Percentiles rank a stretch among this genome's conserved stretches.
Evolutionary conservation across 192 early-diverging fungal genomes (phyloP).

Genomic region (Umbelopsis isabellina): DNA sequence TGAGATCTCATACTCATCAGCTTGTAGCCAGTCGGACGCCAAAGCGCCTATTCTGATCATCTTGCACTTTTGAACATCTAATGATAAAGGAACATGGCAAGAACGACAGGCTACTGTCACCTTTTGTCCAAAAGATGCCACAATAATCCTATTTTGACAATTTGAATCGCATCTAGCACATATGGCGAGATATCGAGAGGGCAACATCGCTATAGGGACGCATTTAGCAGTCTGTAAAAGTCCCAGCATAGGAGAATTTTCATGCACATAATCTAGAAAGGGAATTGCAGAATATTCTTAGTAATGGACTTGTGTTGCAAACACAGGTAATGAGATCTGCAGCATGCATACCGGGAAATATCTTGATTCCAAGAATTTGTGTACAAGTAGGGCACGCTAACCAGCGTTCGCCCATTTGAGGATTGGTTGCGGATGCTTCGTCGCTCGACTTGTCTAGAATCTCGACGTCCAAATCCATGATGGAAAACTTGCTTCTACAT

Average conservation of each 20-base stretch:
- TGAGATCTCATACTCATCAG: slow-evolving; percentile 5
- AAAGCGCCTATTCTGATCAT: slow-evolving; percentile 14
- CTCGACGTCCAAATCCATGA: neutral
- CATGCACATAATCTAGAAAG: slow-evolving; percentile 1
- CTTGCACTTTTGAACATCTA: neutral
- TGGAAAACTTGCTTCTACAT: slow-evolving; percentile 4
- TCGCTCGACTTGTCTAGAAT: neutral
- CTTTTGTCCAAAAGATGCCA: slow-evolving; percentile 17
- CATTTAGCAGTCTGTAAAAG: neutral
- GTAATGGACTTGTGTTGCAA: neutral
- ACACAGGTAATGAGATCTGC: neutral
- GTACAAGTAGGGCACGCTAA: slow-evolving; percentile 1
- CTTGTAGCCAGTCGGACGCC: slow-evolving; percentile 11
- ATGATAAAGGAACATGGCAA: neutral
- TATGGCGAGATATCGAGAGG: neutral
- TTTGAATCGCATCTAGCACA: slow-evolving; percentile 20
- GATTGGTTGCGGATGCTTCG: neutral
- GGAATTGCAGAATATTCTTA: too few species aligned
- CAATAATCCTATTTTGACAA: neutral
- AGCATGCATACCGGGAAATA: neutral
- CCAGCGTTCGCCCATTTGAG: neutral
- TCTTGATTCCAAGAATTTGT: neutral
- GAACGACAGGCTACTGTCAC: neutral
- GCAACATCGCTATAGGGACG: neutral
- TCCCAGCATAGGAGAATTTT: neutral